These are phyloP conservation scores for Venturiaceae sp. DNA, from an alignment of 2,329 filamentous ascomycete genomes.

Conservation along the genomic window DNA sequence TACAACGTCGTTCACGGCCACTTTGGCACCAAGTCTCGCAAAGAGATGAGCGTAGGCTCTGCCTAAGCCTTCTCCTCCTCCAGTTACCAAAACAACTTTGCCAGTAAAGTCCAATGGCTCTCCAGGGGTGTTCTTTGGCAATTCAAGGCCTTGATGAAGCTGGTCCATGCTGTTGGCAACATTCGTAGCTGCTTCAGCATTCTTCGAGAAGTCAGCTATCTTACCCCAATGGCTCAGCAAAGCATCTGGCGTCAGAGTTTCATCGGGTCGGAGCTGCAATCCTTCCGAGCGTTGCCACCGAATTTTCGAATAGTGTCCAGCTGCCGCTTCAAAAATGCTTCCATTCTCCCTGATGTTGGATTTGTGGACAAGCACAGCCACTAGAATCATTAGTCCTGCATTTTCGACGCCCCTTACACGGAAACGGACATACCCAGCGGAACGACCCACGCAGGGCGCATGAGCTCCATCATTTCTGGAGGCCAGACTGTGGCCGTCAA, in stretches of 20 bases:
- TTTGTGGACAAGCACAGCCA: conserved; percentile 64
- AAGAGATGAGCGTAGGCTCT: conserved; percentile 84
- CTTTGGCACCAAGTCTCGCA: conserved; percentile 68
- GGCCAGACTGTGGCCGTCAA: conserved; percentile 97
- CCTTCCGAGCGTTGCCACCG: conserved; percentile 92
- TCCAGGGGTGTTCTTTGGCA: conserved; percentile 61
- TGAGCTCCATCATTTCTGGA: conserved; percentile 73
- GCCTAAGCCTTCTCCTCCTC: conserved; percentile 81
- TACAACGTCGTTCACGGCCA: conserved; percentile 93
- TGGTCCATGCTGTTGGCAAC: conserved; percentile 80
- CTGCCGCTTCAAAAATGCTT: conserved; percentile 86
- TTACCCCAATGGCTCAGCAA: conserved; percentile 84
- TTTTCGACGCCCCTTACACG: not conserved
- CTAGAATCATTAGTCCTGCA: not conserved
- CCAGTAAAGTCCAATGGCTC: conserved; percentile 72
- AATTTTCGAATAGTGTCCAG: conserved; percentile 84
- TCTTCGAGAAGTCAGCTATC: conserved; percentile 57
- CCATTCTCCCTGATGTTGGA: conserved; percentile 76
- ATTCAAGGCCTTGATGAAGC: conserved; percentile 72
- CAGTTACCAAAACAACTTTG: conserved; percentile 78
- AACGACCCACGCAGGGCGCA: conserved; percentile 92
- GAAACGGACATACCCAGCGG: conserved; percentile 57
- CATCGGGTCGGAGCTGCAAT: conserved; percentile 80
- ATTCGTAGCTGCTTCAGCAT: not conserved
- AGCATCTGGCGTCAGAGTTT: conserved; percentile 77